These are phyloP conservation scores for Monosporascus sp. DNA, from an alignment of 2,329 filamentous ascomycete species.

Conservation along the genomic window DNA sequence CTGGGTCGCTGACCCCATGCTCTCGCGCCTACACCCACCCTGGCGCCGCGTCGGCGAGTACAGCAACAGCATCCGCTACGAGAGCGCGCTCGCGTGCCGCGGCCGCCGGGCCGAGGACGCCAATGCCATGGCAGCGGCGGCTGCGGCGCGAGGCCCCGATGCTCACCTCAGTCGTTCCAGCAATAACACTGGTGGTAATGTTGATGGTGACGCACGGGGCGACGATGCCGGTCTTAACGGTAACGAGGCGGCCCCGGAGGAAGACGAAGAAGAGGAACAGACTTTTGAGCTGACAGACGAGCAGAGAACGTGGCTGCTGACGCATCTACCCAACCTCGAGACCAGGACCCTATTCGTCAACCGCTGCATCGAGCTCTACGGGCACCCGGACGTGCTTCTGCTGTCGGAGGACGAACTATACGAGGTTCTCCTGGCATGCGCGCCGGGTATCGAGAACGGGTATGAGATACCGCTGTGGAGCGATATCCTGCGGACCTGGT, in stretches of 20 bases:
- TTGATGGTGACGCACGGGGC: too few species aligned
- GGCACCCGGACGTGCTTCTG: not conserved
- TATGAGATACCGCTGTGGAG: not conserved
- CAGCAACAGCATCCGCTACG: slow-evolving; percentile 11
- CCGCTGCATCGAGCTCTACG: not conserved
- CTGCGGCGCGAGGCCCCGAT: not conserved
- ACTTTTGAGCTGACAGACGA: not conserved
- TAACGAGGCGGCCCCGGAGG: not conserved
- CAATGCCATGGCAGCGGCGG: not conserved
- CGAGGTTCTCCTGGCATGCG: not conserved
- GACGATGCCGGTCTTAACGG: not conserved
- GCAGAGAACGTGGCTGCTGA: not conserved
- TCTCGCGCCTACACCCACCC: slow-evolving; percentile 30
- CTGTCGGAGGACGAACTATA: not conserved
- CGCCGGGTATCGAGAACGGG: not conserved
- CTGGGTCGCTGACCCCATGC: slow-evolving; percentile 30
- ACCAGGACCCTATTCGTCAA: not conserved
- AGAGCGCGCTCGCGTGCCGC: slow-evolving; percentile 7
- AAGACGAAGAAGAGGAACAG: not conserved
- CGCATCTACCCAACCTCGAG: not conserved
- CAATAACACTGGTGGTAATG: not conserved
- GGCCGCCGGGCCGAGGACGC: not conserved
- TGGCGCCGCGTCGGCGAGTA: slow-evolving; percentile 17
- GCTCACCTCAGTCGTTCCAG: not conserved
- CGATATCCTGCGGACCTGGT: not conserved